phyloP scores from a whole-genome alignment of 352 stramenopile genomes.

The Phytopythium kandeliae region DNA sequence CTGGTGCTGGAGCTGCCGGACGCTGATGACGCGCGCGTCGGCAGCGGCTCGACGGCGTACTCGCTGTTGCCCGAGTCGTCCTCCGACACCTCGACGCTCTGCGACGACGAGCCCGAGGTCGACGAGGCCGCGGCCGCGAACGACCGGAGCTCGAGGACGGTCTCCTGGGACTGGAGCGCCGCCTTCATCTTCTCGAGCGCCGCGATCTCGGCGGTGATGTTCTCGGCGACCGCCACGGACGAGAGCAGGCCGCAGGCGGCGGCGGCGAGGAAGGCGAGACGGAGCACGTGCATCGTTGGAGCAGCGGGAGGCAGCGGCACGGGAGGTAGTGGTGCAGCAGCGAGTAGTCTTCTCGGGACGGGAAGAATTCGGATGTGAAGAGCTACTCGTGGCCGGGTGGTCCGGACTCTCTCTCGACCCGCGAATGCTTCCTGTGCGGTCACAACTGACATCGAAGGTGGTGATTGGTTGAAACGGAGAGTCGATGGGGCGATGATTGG shows the following conservation, averaged over 20 bases:
- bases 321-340: too few species aligned
- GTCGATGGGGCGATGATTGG: neutral
- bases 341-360: conserved; percentile 3
- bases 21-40: conserved; percentile 14
- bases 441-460: neutral
- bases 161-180: conserved; percentile 1
- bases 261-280: neutral
- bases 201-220: conserved; percentile 8
- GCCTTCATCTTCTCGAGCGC: conserved; percentile 17
- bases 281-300: neutral
- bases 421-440: neutral
- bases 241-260: conserved; percentile 1
- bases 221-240: neutral
- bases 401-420: neutral
- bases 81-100: conserved; percentile 5
- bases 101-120: conserved; percentile 12
- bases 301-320: too few species aligned
- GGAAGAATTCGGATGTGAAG: conserved; percentile 5
- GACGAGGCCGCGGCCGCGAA: conserved; percentile 18
- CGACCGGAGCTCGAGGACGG: conserved; percentile 15
- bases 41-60: conserved; percentile 30
- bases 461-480: neutral
- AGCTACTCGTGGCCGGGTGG: neutral
- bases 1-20: conserved; percentile 7
- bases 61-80: conserved; percentile 21